Percentiles rank a stretch among this genome's conserved stretches.
Evolutionary conservation across 352 stramenopile genomes (phyloP).

Genomic region (Aphanomyces euteiches): DNA sequence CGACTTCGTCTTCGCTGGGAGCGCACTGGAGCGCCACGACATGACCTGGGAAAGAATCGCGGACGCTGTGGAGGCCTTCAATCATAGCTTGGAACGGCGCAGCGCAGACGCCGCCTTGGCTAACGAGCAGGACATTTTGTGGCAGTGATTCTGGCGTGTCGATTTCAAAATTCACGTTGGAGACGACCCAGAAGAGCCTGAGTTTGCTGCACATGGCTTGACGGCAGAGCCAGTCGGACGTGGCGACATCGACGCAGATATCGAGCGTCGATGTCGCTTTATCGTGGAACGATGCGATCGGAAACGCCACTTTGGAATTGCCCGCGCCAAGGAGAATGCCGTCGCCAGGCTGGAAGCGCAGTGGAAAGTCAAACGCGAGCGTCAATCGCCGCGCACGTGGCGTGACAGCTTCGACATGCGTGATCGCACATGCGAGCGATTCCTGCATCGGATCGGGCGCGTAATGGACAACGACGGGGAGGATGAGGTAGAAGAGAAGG

Average conservation of each 20-base stretch:
- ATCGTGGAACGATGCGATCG: conserved; percentile 7
- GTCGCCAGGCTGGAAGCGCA: conserved; percentile 20
- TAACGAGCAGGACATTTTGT: conserved; percentile 8
- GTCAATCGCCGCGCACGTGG: not conserved
- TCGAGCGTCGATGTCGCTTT: not conserved
- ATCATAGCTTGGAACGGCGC: conserved; percentile 18
- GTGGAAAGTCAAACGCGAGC: conserved; percentile 1
- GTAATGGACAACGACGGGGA: conserved; percentile 24
- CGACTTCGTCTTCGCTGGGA: not conserved
- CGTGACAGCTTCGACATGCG: not conserved
- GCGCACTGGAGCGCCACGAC: not conserved
- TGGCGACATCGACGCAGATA: conserved; percentile 4
- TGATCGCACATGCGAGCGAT: conserved; percentile 5
- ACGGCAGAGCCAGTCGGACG: not conserved
- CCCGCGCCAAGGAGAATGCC: conserved; percentile 4
- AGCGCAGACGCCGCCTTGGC: conserved; percentile 8
- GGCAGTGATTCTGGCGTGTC: not conserved
- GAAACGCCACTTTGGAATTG: not conserved
- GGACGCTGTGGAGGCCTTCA: not conserved
- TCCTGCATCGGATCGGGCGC: not conserved
- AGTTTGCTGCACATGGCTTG: not conserved
- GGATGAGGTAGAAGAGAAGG: conserved; percentile 28
- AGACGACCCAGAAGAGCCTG: conserved; percentile 21
- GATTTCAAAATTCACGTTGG: conserved; percentile 18
- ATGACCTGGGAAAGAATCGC: not conserved